Conservation (phyloP, 257 asterid genomes). For the Scutellaria baicalensis region DNA sequence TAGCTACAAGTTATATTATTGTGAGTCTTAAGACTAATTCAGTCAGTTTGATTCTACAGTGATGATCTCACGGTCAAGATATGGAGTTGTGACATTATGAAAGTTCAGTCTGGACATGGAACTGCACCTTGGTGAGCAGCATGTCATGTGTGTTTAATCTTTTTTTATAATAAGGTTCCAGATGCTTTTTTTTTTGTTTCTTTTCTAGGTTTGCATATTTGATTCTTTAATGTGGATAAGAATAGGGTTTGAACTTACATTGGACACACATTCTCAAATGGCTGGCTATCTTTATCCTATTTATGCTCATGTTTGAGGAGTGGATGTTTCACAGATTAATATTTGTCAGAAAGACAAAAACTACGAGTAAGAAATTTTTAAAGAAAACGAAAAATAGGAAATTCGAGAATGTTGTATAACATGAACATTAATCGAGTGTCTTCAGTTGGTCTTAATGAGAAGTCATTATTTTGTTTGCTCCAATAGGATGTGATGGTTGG, state of each 20-base stretch:
- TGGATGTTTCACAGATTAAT: too few relatives aligned
- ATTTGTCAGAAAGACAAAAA: too few relatives aligned
- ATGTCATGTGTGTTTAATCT: constrained; percentile 1
- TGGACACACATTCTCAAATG: not conserved
- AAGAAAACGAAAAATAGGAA: too few relatives aligned
- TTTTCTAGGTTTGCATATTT: not conserved
- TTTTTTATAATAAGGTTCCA: not conserved
- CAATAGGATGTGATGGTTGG: too few relatives aligned
- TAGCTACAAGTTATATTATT: not conserved
- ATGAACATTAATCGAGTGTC: too few relatives aligned
- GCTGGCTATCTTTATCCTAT: too few relatives aligned
- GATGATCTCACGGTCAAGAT: constrained; percentile 87
- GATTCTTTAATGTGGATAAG: not conserved
- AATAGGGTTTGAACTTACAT: not conserved
- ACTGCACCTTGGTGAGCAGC: constrained; percentile 66
- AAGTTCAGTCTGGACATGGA: constrained; percentile 43
- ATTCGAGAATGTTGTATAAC: too few relatives aligned
- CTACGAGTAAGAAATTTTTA: too few relatives aligned
- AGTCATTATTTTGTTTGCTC: too few relatives aligned
- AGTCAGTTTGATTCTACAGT: constrained; percentile 37
- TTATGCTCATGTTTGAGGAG: too few relatives aligned
- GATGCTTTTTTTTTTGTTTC: not conserved
- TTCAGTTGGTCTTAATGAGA: too few relatives aligned
- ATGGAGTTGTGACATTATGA: constrained; percentile 55
- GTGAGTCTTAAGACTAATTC: constrained; percentile 7